Evolutionary conservation across 768 basidiomycete genomes (phyloP).

Genomic region (Psilocybe sp.): DNA sequence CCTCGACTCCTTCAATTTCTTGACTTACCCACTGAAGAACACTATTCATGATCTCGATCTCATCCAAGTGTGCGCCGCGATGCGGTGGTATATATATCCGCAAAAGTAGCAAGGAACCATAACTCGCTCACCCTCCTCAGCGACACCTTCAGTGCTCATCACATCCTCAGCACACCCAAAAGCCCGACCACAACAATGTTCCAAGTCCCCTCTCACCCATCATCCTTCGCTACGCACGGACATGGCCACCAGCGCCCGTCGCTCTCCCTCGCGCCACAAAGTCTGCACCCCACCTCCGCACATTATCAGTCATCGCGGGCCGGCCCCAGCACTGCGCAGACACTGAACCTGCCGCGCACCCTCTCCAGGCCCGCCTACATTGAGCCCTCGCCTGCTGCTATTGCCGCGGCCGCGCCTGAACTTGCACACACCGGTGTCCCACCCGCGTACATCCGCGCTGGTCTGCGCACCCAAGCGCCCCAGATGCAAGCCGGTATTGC

Average conservation of each 20-base stretch:
- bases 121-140: no score
- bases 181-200: slow-evolving; percentile 29
- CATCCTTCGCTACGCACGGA: slow-evolving; percentile 35
- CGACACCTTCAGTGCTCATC: no score
- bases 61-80: no score
- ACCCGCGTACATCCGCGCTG: slow-evolving; percentile 64
- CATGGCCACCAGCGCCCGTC: slow-evolving; percentile 30
- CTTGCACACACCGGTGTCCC: slow-evolving; percentile 51
- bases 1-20: no score
- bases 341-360: slow-evolving; percentile 53
- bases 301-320: no score
- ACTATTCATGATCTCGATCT: no score
- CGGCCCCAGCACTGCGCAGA: no score
- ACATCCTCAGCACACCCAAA: slow-evolving; percentile 6
- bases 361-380: slow-evolving; percentile 60
- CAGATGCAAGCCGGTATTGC: slow-evolving; percentile 55
- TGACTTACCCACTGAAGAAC: no score
- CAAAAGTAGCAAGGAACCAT: no score
- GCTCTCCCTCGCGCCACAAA: slow-evolving; percentile 21
- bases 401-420: slow-evolving; percentile 66
- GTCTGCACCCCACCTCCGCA: slow-evolving; percentile 36
- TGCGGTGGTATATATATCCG: no score
- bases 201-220: slow-evolving; percentile 45
- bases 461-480: slow-evolving; percentile 45
- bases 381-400: slow-evolving; percentile 55